phyloP scores from a whole-genome alignment of 176 grass and related monocot genomes.

The Themeda triandra region DNA sequence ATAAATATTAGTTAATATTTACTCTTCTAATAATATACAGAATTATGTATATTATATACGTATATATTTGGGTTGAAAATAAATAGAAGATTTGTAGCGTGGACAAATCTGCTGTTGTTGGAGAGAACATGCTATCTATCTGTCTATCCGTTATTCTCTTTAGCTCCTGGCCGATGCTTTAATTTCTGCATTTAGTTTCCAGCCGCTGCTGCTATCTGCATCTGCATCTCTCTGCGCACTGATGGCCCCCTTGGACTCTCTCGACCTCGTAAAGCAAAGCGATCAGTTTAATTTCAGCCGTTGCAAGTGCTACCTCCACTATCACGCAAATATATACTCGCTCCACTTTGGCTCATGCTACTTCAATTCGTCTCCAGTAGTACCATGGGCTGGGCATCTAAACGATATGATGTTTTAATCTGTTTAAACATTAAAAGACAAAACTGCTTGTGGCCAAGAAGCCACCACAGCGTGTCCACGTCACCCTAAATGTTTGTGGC shows the following conservation, averaged over 20 bases:
- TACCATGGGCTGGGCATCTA: not conserved
- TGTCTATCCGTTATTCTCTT: slow-evolving; percentile 4
- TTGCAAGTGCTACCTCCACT: slow-evolving; percentile 34
- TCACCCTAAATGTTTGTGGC: too few species aligned
- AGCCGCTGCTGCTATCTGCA: not conserved
- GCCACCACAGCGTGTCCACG: too few species aligned
- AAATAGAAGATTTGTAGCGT: not conserved
- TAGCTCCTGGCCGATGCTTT: slow-evolving; percentile 45
- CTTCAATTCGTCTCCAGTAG: not conserved
- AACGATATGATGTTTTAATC: not conserved
- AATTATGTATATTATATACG: too few species aligned
- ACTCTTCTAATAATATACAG: too few species aligned
- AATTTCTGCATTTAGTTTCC: not conserved
- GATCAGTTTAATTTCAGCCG: not conserved
- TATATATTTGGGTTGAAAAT: not conserved
- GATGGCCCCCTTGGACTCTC: not conserved
- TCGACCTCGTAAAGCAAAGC: not conserved
- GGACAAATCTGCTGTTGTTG: not conserved
- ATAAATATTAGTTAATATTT: not conserved
- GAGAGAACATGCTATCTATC: not conserved
- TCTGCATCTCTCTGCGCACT: not conserved
- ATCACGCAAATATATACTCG: not conserved
- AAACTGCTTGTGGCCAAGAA: too few species aligned
- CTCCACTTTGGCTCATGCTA: not conserved
- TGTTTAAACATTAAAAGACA: too few species aligned